Percentiles rank a stretch among this genome's conserved stretches.
phyloP scores from a whole-genome alignment of 371 early-diverging fungal species.

The Syncephalastrum racemosum region DNA sequence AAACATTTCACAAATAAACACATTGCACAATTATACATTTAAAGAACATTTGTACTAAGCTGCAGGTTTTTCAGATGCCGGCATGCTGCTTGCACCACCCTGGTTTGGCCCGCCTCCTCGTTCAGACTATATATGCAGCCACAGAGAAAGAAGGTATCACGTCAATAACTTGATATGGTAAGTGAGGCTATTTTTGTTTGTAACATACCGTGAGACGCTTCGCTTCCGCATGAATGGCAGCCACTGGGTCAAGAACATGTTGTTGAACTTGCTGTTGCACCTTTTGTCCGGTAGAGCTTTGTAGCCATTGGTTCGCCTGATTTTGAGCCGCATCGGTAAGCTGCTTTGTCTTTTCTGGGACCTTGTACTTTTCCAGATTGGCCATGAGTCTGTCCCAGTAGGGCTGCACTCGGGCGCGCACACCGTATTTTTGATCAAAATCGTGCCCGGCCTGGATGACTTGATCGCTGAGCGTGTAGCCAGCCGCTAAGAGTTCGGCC shows the following conservation, averaged over 20 bases:
- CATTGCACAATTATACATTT: neutral
- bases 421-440: constrained; percentile 50
- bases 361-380: constrained; percentile 46
- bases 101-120: neutral
- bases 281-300: constrained; percentile 50
- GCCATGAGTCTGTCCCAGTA: constrained; percentile 28
- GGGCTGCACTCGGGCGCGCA: constrained; percentile 28
- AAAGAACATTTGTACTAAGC: neutral
- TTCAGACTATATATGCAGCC: neutral
- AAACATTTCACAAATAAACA: neutral
- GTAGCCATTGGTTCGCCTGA: constrained; percentile 32
- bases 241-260: constrained; percentile 41
- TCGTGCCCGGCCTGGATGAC: constrained; percentile 54
- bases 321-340: constrained; percentile 25
- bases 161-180: no score
- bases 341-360: constrained; percentile 24
- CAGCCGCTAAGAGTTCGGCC: constrained; percentile 60
- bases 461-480: constrained; percentile 49
- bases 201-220: constrained; percentile 42
- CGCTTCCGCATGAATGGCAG: constrained; percentile 54
- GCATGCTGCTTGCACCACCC: neutral
- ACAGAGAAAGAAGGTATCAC: no score
- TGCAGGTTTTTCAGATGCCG: neutral
- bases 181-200: neutral
- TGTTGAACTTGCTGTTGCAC: constrained; percentile 36